Base-by-base conservation (phyloP, 208 protist genomes). In the Trypanosoma theileri region DNA sequence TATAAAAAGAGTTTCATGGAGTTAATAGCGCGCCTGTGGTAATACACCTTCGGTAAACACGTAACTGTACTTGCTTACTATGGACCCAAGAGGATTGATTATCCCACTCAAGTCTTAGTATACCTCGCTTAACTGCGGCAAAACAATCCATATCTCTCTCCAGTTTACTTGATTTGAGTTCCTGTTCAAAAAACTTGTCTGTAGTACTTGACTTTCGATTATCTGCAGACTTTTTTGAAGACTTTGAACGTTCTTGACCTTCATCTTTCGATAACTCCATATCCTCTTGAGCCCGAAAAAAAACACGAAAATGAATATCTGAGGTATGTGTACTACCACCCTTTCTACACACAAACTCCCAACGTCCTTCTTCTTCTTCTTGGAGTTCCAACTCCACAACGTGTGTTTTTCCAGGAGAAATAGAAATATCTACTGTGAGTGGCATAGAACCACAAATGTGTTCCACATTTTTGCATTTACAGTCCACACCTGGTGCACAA, bases 81-180 rank as follows among this genome's bases (percentile, higher is more conserved):
- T 81, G 67, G 19, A 88, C 14, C 82, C 79, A 84, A 21, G 82
- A 80, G 17, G 54, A 56, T 21, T 72, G 71, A 61, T 88, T 88
- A 65, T 78, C 71, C 75, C 77, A 80, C 52, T 63, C 79, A n/a
- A 88, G 53, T 17, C 41, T 60, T 54, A 88, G 31, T 26, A 61
- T 72, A 13, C 82, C 82, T 6, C 60, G 13, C 11, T 51, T 22
- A 2, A 50, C 42, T 0, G 75, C 61, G 35, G 63, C 65, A 73
- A 75, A 88, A 17, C 55, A 53, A 59, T 75, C 82, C 11, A 57
- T 28, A 31, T 79, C 79, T 21, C 58, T 53, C 13, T 51, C 57
- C 42, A 80, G 13, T 53, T 75, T 74, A 40, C 57, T 73, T 1
- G 78, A 73, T 57, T 74, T 78, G 10, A 84, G 31, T n/a, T 14